Evolutionary conservation across 176 grass and related monocot genomes (phyloP).

Genomic region (Musa troglodytarum): DNA sequence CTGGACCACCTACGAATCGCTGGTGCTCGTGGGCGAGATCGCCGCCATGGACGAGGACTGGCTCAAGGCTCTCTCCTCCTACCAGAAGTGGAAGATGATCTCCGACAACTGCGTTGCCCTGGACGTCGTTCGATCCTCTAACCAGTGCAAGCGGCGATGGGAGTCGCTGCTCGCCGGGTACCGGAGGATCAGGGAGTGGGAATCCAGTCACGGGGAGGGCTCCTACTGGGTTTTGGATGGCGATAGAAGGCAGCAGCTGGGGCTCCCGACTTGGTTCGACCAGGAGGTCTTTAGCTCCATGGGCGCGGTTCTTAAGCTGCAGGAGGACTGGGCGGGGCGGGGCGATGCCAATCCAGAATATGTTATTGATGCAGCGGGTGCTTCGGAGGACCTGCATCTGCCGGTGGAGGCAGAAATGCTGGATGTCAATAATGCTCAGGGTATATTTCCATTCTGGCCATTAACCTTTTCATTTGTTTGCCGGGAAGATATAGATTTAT

Average conservation of each 20-base stretch:
- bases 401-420: neutral
- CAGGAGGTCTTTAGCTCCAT: slow-evolving; percentile 56
- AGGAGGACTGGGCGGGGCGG: slow-evolving; percentile 28
- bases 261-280: slow-evolving; percentile 45
- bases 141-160: slow-evolving; percentile 61
- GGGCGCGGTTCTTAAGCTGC: slow-evolving; percentile 59
- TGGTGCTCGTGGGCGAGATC: slow-evolving; percentile 31
- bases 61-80: slow-evolving; percentile 69
- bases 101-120: slow-evolving; percentile 58
- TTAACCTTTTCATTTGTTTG: neutral
- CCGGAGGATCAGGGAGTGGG: slow-evolving; percentile 46
- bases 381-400: neutral
- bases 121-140: slow-evolving; percentile 34
- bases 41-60: slow-evolving; percentile 66
- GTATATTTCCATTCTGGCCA: neutral
- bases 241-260: slow-evolving; percentile 36
- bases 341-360: slow-evolving; percentile 17
- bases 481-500: neutral
- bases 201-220: slow-evolving; percentile 22
- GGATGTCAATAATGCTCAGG: slow-evolving; percentile 17
- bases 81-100: slow-evolving; percentile 95
- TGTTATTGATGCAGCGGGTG: slow-evolving; percentile 8
- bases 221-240: slow-evolving; percentile 50
- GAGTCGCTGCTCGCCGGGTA: slow-evolving; percentile 41
- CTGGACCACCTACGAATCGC: slow-evolving; percentile 31